Base-by-base conservation (phyloP, 306 rosid genomes). In the Cajanus cajan region DNA sequence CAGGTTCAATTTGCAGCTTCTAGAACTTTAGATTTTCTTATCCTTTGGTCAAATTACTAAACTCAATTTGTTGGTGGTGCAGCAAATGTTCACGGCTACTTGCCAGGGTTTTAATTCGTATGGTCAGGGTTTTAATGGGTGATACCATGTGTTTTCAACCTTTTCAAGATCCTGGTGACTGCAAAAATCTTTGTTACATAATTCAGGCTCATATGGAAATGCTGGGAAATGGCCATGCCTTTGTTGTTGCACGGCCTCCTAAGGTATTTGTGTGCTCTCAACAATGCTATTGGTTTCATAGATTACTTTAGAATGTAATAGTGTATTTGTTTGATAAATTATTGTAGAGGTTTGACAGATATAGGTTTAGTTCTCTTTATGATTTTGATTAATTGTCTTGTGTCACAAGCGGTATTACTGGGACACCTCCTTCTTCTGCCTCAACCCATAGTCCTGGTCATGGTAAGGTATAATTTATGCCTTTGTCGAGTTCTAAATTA, bases 131-230 rank as follows among this genome's bases (percentile, higher is more conserved):
- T n/a, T n/a, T n/a, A n/a, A n/a, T n/a, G n/a, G n/a, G n/a, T n/a
- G n/a, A 13, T 78, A 76, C 85, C 97, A 95, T 71, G 89, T 90
- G 74, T 89, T 95, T 81, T n/a, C n/a, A n/a, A n/a, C 91, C 97
- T 89, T 95, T 95, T 41, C 94, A 95, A 89, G 89, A 92, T 80
- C 78, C 90, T 10, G 71, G 83, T 83, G 97, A 95, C 81, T 91
- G 98, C 88, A 95, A 92, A 87, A 92, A 90, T 73, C 85, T 94
- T 59, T 90, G 98, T 82, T 91, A 86, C 78, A 89, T 95, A 79
- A 87, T 95, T 82, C 98, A 95, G 84, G 85, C 98, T 78, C 98
- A 92, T 63, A 15, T 92, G 94, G 97, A 95, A 16, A 89, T 90
- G 89, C 86, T 87, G 55, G 98, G 98, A 54, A 87, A 85, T 67